Base-by-base conservation (phyloP, 1,139 yeast species). In the Yamadazyma conglobata region DNA sequence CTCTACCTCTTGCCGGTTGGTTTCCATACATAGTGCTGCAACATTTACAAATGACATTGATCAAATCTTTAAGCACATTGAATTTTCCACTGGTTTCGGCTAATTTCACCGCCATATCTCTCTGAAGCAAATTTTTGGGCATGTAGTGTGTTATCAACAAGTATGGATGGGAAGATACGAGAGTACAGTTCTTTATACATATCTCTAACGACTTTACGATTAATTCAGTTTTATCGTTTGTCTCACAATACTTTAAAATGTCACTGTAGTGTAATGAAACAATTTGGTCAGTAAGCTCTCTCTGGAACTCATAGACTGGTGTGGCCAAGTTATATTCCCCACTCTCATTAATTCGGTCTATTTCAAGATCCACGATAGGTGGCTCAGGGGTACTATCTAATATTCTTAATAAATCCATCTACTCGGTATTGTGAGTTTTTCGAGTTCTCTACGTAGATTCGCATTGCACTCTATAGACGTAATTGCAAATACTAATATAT, bases 231-330 rank as follows among this genome's bases (percentile, higher is more conserved):
- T 54, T 47, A 44, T 64, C 71, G 44, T 58, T 69, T 36, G 86
- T 77, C 52, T 87, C 95, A 50, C 87, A 88, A 54, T 82, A 87
- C 56, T 87, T 81, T 46, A 89, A 64, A 34, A 91, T 86, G 52
- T 89, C 97, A 19, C 94, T 79, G 50, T 88, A 88, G 55, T 91
- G 97, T 25, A 88, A 64, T 1, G 95, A 84, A 6, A 91, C 84
- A 17, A 91, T 88, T 52, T 88, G 95, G 58, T 89, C 95, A n/a
- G 91, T 85, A 32, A 91, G 69, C 49, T 87, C 94, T 47, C 80
- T 82, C 52, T 91, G 97, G 44, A 86, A 83, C 40, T 84, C 88
- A 37, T 85, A 78, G 81, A 89, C 79, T 3, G 95, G 89, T 4
- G 94, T 85, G 0, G 95, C 87, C 24, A 89, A 64, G 54, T 77